These are phyloP conservation scores for Zygnema cylindricum DNA, from an alignment of 139 green algal species.

Conservation along the genomic window DNA sequence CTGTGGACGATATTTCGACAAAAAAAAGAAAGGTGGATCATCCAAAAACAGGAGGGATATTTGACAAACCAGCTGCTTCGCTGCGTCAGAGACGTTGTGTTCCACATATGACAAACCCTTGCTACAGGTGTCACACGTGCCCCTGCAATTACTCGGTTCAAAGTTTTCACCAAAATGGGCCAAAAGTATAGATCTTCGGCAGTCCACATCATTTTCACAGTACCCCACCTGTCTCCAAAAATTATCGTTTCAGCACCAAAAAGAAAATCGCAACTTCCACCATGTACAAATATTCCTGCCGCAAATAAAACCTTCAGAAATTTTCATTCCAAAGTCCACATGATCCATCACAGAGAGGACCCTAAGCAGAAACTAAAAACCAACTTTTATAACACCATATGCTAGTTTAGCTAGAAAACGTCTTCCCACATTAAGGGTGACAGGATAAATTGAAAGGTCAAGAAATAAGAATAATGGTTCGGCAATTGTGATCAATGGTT, in stretches of 20 bases:
- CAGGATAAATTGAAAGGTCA: background rate
- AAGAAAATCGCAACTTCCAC: background rate
- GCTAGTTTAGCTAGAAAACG: background rate
- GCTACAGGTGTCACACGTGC: conserved; percentile 64
- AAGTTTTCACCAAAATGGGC: conserved; percentile 64
- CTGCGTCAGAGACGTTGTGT: conserved; percentile 35
- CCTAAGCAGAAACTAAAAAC: background rate
- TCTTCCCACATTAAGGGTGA: background rate
- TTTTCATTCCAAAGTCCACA: no score
- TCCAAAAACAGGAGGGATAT: background rate
- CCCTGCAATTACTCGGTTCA: conserved; percentile 38
- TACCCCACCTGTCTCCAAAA: conserved; percentile 53
- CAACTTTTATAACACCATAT: background rate
- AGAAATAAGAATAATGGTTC: background rate
- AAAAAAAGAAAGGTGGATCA: no score
- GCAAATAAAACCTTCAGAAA: background rate
- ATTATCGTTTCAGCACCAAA: background rate
- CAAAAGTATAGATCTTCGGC: conserved; percentile 56
- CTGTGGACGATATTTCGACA: no score
- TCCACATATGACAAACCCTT: conserved; percentile 11
- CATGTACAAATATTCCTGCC: background rate
- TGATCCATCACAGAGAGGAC: no score
- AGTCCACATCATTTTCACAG: conserved; percentile 66
- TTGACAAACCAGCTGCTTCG: conserved; percentile 44
- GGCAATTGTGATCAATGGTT: background rate